Percentiles rank a stretch among this genome's conserved stretches.
Conservation (phyloP, 169 alveolate species). For the Plasmodium billcollinsi region DNA sequence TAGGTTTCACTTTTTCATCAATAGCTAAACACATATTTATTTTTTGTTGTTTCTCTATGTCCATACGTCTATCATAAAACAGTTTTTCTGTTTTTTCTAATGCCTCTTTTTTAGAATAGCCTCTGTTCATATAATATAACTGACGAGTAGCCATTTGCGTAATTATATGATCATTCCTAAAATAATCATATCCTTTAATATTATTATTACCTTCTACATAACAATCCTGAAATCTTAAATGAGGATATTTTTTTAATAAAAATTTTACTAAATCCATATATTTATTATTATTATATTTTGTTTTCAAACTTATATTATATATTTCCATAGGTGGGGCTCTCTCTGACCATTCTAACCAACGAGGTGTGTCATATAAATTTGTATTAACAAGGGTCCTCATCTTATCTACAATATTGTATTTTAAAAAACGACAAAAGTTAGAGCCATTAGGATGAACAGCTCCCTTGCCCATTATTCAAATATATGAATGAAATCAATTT, state of each 20-base stretch:
- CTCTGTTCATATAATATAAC: slow-evolving; percentile 80
- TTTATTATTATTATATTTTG: slow-evolving; percentile 80
- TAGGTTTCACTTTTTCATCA: slow-evolving; percentile 80
- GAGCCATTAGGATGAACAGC: slow-evolving; percentile 81
- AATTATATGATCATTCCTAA: slow-evolving; percentile 69
- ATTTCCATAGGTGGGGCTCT: slow-evolving; percentile 87
- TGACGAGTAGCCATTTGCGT: slow-evolving; percentile 77
- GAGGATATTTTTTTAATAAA: slow-evolving; percentile 88
- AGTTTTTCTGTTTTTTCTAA: slow-evolving; percentile 82
- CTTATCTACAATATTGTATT: slow-evolving; percentile 87
- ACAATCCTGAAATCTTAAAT: slow-evolving; percentile 88
- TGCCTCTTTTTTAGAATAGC: slow-evolving; percentile 82
- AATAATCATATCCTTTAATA: slow-evolving; percentile 82
- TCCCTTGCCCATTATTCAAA: slow-evolving; percentile 73
- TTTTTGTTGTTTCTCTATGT: slow-evolving; percentile 80
- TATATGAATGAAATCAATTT: background rate
- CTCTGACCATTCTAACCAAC: slow-evolving; percentile 89
- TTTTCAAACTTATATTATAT: slow-evolving; percentile 80
- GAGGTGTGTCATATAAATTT: slow-evolving; percentile 83
- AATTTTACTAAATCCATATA: slow-evolving; percentile 81
- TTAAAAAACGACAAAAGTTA: slow-evolving; percentile 82
- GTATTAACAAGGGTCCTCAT: slow-evolving; percentile 85
- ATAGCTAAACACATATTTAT: slow-evolving; percentile 84
- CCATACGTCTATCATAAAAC: slow-evolving; percentile 85
- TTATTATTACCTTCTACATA: slow-evolving; percentile 88